Conservation (phyloP, 1,139 yeast genomes). For the Protomyces inouyei region DNA sequence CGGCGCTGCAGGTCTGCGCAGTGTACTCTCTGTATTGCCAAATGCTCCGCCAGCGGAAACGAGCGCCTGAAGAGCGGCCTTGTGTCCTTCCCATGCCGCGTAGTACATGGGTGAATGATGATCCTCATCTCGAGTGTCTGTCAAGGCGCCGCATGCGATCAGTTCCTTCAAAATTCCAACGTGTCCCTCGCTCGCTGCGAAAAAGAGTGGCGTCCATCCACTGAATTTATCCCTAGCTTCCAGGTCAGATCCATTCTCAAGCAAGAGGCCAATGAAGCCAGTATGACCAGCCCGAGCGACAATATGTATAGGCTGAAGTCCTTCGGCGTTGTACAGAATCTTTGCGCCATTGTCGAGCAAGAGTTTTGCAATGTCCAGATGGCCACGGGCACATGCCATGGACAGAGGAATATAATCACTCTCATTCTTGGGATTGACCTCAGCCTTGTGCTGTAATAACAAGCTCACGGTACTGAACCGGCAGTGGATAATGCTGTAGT, state of each 20-base stretch:
- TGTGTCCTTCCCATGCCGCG: conserved; percentile 92
- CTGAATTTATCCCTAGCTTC: conserved; percentile 77
- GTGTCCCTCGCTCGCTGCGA: conserved; percentile 85
- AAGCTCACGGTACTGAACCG: conserved; percentile 54
- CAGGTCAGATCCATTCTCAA: conserved; percentile 69
- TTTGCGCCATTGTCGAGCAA: conserved; percentile 45
- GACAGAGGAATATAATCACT: conserved; percentile 70
- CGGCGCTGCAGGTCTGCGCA: background rate
- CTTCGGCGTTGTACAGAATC: conserved; percentile 68
- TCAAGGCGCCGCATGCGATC: conserved; percentile 66
- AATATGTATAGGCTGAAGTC: conserved; percentile 80
- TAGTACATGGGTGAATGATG: conserved; percentile 79
- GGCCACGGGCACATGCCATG: conserved; percentile 84
- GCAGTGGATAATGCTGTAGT: conserved; percentile 69
- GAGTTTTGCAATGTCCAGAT: conserved; percentile 62
- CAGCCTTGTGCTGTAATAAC: conserved; percentile 45
- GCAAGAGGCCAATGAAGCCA: conserved; percentile 60
- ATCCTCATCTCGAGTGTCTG: conserved; percentile 72
- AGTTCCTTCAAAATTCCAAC: conserved; percentile 63
- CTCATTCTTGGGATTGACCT: conserved; percentile 42
- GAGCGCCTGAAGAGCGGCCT: conserved; percentile 67
- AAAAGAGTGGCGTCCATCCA: conserved; percentile 91
- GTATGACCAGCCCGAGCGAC: conserved; percentile 80
- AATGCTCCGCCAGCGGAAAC: conserved; percentile 32
- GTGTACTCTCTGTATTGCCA: conserved; percentile 16